Evolutionary conservation across 345 rosid species (phyloP), one percentile per base, ranked within the genome.

Genomic region (Salix caprea): DNA sequence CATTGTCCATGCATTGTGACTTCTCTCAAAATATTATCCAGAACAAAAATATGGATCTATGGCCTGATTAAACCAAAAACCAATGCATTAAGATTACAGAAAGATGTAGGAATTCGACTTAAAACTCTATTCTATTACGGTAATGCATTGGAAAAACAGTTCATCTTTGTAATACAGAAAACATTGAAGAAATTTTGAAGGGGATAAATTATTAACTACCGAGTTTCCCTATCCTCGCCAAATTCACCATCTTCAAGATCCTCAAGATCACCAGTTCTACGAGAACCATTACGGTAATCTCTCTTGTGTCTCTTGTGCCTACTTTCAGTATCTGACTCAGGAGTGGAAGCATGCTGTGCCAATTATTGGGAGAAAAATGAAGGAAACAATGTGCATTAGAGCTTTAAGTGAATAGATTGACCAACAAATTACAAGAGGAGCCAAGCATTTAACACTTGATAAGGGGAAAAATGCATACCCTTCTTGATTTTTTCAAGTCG

Each of bases 181-280:
- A 74, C 65, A 71, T 50, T 37, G 48, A 66, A 66, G 48, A 56
- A 21, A 65, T n/a, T 3, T 58, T 58, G 14, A 23, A 58, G 10
- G 23, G 4, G 23, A 61, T 30, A 61, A 79, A 37, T 23, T 23
- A 74, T 60, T 18, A 70, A 71, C 70, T 82, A 82, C 73, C 50
- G 76, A 34, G 72, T 44, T 70, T 82, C 84, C 65, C 80, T 74
- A 61, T 90, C 91, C 81, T 85, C 85, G 13, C 88, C 90, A 74
- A 88, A 88, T 79, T 94, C 97, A 66, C 97, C 97, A 79, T 94
- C 98, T 89, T 92, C 97, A 69, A 91, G 95, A 74, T 94, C 96
- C 74, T 87, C 91, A 4, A 78, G 87, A 83, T 84, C 83, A 60
- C 84, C 81, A 74, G 70, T 80, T 79, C 83, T 92, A 67, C 84